Evolutionary conservation across 768 basidiomycete genomes (phyloP).

Genomic region (Phanerodontia chrysosporium): DNA sequence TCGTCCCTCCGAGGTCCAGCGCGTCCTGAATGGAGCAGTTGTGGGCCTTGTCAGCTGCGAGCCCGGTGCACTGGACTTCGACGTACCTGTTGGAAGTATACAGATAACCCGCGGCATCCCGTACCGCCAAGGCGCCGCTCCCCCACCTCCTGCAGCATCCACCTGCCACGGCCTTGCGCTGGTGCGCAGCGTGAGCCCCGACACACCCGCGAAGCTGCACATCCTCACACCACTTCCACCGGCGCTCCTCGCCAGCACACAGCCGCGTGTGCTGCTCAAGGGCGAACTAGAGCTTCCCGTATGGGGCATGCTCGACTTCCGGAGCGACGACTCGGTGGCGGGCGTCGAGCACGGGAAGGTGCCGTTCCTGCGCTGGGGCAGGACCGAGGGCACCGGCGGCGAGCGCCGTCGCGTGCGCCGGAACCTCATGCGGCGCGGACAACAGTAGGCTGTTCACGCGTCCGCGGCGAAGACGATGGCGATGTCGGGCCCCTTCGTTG

Average conservation of each 20-base stretch:
- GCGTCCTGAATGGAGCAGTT: slow-evolving; percentile 76
- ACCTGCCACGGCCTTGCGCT: slow-evolving; percentile 74
- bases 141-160: slow-evolving; percentile 58
- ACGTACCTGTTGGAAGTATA: slow-evolving; percentile 2
- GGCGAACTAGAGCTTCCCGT: slow-evolving; percentile 87
- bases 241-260: slow-evolving; percentile 31
- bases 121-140: slow-evolving; percentile 52
- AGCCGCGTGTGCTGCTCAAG: slow-evolving; percentile 58
- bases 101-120: slow-evolving; percentile 29
- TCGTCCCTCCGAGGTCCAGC: slow-evolving; percentile 62
- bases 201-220: slow-evolving; percentile 54
- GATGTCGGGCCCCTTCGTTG: slow-evolving; percentile 30
- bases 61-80: slow-evolving; percentile 34
- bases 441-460: slow-evolving; percentile 40
- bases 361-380: slow-evolving; percentile 80
- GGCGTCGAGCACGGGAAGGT: slow-evolving; percentile 50
- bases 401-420: slow-evolving; percentile 72
- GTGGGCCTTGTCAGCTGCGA: slow-evolving; percentile 68
- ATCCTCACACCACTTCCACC: slow-evolving; percentile 76
- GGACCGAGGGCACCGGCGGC: slow-evolving; percentile 64
- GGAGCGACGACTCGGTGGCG: slow-evolving; percentile 42
- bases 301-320: slow-evolving; percentile 82
- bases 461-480: slow-evolving; percentile 29
- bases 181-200: slow-evolving; percentile 59
- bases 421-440: slow-evolving; percentile 83